Evolutionary conservation across 306 rosid genomes (phyloP).

Genomic region (Cucumis cinereus): DNA sequence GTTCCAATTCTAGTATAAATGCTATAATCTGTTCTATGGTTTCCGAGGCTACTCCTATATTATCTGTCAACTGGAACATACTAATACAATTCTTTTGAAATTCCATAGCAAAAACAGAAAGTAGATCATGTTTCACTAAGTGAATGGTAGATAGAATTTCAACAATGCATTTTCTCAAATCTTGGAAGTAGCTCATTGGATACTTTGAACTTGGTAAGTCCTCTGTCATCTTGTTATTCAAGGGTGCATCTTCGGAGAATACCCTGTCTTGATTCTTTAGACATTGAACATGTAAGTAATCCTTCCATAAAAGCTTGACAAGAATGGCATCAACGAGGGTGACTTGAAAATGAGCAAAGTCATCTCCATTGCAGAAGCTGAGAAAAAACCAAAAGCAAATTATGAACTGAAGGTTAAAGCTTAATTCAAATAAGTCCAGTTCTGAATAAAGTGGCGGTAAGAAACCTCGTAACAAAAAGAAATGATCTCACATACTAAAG

Average conservation of each 20-base stretch:
- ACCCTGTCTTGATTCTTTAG: conserved; percentile 30
- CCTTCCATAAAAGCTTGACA: conserved; percentile 64
- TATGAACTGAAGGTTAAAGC: neutral
- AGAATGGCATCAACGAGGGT: conserved; percentile 47
- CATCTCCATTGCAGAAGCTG: conserved; percentile 54
- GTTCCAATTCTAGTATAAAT: conserved; percentile 56
- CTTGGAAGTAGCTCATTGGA: conserved; percentile 54
- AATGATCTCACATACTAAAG: neutral
- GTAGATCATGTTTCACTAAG: conserved; percentile 34
- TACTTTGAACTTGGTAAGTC: conserved; percentile 25
- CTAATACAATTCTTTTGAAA: conserved; percentile 42
- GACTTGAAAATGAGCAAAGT: conserved; percentile 42
- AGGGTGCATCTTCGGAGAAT: conserved; percentile 25
- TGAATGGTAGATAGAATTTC: conserved; percentile 52
- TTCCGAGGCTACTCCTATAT: conserved; percentile 19
- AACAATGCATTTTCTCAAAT: conserved; percentile 59
- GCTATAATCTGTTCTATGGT: conserved; percentile 38
- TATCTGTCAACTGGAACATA: conserved; percentile 36
- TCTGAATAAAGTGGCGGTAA: conserved; percentile 5
- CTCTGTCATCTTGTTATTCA: conserved; percentile 23
- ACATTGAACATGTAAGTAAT: conserved; percentile 32
- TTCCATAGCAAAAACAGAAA: conserved; percentile 39
- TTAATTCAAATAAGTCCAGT: neutral
- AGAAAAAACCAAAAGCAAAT: conserved; percentile 17
- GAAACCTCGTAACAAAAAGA: neutral